Evolutionary conservation across 1,284 basidiomycete genomes (phyloP).

Genomic region (Chalciporus piperatoides): DNA sequence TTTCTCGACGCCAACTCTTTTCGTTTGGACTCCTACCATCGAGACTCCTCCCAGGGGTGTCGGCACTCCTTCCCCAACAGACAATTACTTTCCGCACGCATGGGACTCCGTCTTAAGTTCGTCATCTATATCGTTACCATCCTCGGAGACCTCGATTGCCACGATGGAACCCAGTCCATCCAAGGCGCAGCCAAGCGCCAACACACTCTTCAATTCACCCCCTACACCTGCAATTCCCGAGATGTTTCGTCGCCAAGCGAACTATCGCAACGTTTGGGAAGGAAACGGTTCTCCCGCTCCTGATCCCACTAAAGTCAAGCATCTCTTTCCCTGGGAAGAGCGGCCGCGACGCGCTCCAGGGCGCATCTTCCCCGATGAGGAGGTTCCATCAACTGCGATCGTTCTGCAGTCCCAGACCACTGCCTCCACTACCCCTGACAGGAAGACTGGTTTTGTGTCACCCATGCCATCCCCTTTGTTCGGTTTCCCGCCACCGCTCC

Average conservation of each 20-base stretch:
- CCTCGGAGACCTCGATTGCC: slow-evolving; percentile 29
- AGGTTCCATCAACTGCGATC: slow-evolving; percentile 48
- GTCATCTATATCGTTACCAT: slow-evolving; percentile 19
- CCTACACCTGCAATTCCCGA: slow-evolving; percentile 57
- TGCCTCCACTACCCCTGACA: slow-evolving; percentile 33
- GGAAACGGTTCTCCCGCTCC: slow-evolving; percentile 47
- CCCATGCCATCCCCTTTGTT: slow-evolving; percentile 33
- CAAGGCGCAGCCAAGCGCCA: slow-evolving; percentile 34
- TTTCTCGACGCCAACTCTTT: slow-evolving; percentile 58
- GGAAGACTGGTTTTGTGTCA: slow-evolving; percentile 17
- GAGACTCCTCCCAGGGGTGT: slow-evolving; percentile 67
- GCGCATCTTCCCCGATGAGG: slow-evolving; percentile 74
- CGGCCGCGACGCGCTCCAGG: slow-evolving; percentile 59
- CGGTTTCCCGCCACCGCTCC: slow-evolving; percentile 54
- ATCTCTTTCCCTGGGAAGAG: slow-evolving; percentile 94
- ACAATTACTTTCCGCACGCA: slow-evolving; percentile 70
- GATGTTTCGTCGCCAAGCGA: slow-evolving; percentile 54
- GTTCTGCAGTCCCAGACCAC: slow-evolving; percentile 38
- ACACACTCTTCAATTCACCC: slow-evolving; percentile 59
- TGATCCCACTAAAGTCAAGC: slow-evolving; percentile 68
- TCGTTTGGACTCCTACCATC: slow-evolving; percentile 65
- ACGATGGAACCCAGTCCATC: slow-evolving; percentile 24
- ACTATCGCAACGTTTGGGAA: slow-evolving; percentile 57
- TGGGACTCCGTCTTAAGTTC: slow-evolving; percentile 58
- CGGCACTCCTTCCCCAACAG: slow-evolving; percentile 49